Conservation (phyloP, 805 yeast species). For the Candida boidinii region DNA sequence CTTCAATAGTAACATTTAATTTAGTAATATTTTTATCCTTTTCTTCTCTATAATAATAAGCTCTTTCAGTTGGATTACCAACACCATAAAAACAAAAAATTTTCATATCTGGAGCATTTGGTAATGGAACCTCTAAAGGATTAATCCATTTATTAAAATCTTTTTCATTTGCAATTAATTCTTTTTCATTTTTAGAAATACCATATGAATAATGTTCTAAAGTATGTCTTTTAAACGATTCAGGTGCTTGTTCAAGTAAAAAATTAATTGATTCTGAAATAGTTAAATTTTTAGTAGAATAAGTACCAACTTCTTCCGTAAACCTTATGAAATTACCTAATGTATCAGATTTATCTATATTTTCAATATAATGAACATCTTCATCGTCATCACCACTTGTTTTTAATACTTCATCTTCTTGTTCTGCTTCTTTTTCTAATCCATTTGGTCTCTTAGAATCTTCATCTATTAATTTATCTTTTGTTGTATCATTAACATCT, state of each 20-base stretch:
- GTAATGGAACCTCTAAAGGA: slow-evolving; percentile 86
- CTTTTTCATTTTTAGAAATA: slow-evolving; percentile 47
- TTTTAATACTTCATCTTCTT: too few species aligned
- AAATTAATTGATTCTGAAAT: slow-evolving; percentile 60
- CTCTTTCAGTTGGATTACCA: slow-evolving; percentile 94
- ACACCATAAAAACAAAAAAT: slow-evolving; percentile 89
- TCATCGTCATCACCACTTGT: slow-evolving; percentile 16
- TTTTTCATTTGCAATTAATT: slow-evolving; percentile 58
- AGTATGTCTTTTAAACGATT: slow-evolving; percentile 65
- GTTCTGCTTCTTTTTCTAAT: too few species aligned
- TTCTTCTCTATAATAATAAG: slow-evolving; percentile 76
- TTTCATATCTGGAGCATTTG: slow-evolving; percentile 89
- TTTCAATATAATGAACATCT: too few species aligned
- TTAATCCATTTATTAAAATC: slow-evolving; percentile 83
- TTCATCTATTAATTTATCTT: too few species aligned
- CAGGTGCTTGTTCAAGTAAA: slow-evolving; percentile 57
- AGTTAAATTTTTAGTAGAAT: slow-evolving; percentile 48
- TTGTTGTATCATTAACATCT: background rate
- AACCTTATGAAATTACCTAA: slow-evolving; percentile 74
- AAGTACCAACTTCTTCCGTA: slow-evolving; percentile 32
- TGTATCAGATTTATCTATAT: slow-evolving; percentile 25
- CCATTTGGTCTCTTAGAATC: too few species aligned
- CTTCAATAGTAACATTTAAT: slow-evolving; percentile 65
- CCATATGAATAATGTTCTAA: slow-evolving; percentile 74
- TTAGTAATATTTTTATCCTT: slow-evolving; percentile 39